Evolutionary conservation across 2,329 filamentous ascomycete species (phyloP).

Genomic region (Neobulgaria alba): DNA sequence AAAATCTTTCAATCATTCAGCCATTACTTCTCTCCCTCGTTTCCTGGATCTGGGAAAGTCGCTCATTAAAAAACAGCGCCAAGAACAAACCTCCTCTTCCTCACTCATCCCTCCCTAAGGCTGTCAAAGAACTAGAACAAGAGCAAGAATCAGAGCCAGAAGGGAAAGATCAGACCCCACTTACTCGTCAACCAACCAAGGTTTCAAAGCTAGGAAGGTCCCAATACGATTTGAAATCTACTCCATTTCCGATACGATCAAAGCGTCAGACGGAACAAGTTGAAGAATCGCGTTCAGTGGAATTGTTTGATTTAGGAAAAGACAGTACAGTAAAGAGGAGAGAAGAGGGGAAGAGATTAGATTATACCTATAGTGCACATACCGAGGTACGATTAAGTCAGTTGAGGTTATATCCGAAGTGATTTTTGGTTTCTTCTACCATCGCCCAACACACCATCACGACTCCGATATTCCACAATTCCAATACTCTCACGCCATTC

Average conservation of each 20-base stretch:
- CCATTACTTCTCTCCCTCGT: no score
- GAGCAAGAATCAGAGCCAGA: background rate
- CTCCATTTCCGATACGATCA: no score
- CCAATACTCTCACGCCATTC: no score
- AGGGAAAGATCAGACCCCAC: background rate
- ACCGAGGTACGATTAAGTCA: background rate
- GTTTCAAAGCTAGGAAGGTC: background rate
- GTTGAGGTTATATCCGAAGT: background rate
- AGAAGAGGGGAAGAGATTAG: background rate
- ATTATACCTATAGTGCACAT: background rate
- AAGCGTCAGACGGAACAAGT: no score
- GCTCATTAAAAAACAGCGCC: slow-evolving; percentile 1
- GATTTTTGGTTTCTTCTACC: no score
- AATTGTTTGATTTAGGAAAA: no score
- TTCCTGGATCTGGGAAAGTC: slow-evolving; percentile 1
- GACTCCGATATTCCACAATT: no score
- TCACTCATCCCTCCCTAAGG: slow-evolving; percentile 1
- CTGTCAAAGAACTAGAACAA: background rate
- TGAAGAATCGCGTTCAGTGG: no score
- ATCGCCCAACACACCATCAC: no score
- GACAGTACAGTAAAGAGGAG: no score
- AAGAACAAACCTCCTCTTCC: background rate
- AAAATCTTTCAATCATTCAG: no score
- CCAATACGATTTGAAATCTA: background rate
- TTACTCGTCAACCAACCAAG: background rate